Base-by-base conservation (phyloP, 2,329 filamentous ascomycete species). In the Trichoderma sp. region DNA sequence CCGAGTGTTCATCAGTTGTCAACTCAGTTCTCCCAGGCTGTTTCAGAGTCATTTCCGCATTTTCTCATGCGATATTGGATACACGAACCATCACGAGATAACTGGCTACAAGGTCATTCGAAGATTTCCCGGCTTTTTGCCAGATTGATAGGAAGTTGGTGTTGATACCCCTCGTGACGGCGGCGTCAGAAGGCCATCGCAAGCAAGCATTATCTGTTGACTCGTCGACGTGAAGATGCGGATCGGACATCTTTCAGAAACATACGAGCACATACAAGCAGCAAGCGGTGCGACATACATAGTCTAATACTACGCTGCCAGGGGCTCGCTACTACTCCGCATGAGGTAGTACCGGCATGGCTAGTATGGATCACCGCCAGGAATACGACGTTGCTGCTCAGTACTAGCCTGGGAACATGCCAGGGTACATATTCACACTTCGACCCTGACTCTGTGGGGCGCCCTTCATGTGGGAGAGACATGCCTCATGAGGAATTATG, bases 311-410 rank as follows among this genome's bases (percentile, higher is more conserved):
- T 52, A 52, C 26, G 30, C 34, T 39, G 12, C 34, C 12, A 14
- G 34, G 34, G 34, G 7, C 34, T 39, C 12, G 34, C 34, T 51
- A 17, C 57, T 60, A 60, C 57, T 60, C 57, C 47, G 45, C 57
- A 60, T 51, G 45, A 60, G 57, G 57, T 51, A 60, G 57, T 39
- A 60, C 47, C 28, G 43, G 56, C 56, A 58, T 41, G 19, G 43
- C 55, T 57, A 28, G 48, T 52, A 26, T 17, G 26, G 34, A 39
- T 39, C 34, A 21, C 30, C 21, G 39, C 34, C 21, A 45, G 41
- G 24, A 58, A 58, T 58, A 58, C 56, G 56, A 58, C 45, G 21
- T 41, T 39, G 45, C 34, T 57, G 28, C 41, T 47, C 34, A n/a
- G 21, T 26, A 39, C 21, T 60, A 51, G 57, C 45, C 45, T 50